Evolutionary conservation across 805 yeast genomes (phyloP).

Genomic region (Metschnikowia cerradonensis): DNA sequence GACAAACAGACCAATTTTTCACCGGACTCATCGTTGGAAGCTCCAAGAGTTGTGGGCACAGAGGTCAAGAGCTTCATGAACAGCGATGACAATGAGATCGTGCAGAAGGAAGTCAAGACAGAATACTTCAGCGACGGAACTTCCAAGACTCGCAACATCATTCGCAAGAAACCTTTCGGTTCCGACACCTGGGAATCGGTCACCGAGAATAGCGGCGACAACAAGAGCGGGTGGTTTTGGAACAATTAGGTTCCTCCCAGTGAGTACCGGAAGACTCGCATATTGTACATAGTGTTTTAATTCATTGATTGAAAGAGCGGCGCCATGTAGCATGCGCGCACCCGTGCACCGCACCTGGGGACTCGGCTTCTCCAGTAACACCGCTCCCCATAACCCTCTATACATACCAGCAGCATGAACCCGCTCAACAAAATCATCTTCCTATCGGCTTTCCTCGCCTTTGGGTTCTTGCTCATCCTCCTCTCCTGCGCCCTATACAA

Average conservation of each 20-base stretch:
- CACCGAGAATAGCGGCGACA: conserved; percentile 21
- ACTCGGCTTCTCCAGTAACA: not conserved
- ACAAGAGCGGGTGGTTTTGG: conserved; percentile 25
- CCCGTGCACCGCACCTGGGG: not conserved
- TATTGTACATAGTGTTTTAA: conserved; percentile 1
- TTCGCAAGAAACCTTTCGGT: conserved; percentile 32
- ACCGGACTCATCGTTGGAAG: not conserved
- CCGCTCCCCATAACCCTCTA: not conserved
- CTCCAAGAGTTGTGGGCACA: conserved; percentile 22
- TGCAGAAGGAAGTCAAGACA: conserved; percentile 28
- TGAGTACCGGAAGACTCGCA: not conserved
- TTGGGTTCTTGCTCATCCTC: conserved; percentile 41
- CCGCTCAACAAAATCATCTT: conserved; percentile 45
- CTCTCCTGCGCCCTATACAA: conserved; percentile 44
- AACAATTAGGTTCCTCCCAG: not conserved
- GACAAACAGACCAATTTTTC: not conserved
- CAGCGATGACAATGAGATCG: conserved; percentile 26
- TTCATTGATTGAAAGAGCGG: not conserved
- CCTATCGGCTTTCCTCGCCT: conserved; percentile 42
- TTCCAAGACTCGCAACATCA: conserved; percentile 25
- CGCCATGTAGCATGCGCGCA: not conserved
- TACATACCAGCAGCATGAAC: conserved; percentile 26
- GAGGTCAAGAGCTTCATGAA: conserved; percentile 25
- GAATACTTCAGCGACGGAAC: conserved; percentile 38
- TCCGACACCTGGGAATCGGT: conserved; percentile 32